Base-by-base conservation (phyloP, 176 grass and related monocot species). In the Echinochloa phyllopogon region DNA sequence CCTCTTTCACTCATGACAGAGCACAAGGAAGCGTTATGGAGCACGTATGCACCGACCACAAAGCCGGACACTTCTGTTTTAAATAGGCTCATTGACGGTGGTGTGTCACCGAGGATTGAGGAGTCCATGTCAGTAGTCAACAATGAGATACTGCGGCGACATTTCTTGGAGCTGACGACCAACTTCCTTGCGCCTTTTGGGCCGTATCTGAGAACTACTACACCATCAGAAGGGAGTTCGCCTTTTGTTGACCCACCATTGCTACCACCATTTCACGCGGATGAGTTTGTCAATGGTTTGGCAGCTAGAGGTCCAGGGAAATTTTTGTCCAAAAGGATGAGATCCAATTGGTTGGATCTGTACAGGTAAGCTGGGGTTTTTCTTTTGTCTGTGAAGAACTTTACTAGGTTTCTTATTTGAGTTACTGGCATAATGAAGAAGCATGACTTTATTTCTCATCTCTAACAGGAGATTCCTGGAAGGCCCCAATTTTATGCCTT, bases 161-260 rank as follows among this genome's bases (percentile, higher is more conserved):
- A 99, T 75, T 99, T 99, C 81, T 88, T 99, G 77, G 96, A 99
- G 85, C 43, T 99, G 55, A 99, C 93, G 0, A 96, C 93, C 21
- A 99, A 99, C 47, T 99, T 99, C 72, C 93, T 99, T n/a, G 93
- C 96, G 6, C 96, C 96, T 50, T 99, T 99, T 61, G 93, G 96
- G 20, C 93, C 93, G 0, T 99, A 96, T 67, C 86, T 99, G 74
- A 96, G 96, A 84, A 89, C 86, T 53, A 94, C 86, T 73, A 95
- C 87, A 21, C 96, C 91, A 7, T 88, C 70, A 71, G 93, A 94
- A 79, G 91, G 93, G 65, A 90, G 16, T 65, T 95, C 89, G 24
- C 96, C 96, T 79, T 98, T 94, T 75, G 81, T 94, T 33, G 96
- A 98, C 55, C 89, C 91, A 52, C 91, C 93, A 15, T 59, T 94